Evolutionary conservation across 352 stramenopile genomes (phyloP).

Genomic region (Pythium periplocum): DNA sequence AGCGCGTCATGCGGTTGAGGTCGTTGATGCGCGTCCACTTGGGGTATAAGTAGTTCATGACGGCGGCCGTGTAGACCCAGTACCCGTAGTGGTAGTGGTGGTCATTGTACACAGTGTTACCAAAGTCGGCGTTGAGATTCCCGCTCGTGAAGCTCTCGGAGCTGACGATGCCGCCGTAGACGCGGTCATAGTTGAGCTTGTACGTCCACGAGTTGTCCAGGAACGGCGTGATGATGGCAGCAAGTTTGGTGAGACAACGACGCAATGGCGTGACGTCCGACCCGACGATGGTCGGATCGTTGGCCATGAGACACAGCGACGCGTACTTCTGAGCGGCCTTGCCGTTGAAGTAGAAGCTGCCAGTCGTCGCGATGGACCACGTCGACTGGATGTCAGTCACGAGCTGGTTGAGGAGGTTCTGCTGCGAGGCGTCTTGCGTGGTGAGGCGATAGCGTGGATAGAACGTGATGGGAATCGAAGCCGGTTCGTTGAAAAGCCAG

Average conservation of each 20-base stretch:
- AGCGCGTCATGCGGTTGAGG: slow-evolving; percentile 41
- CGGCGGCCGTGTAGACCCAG: slow-evolving; percentile 56
- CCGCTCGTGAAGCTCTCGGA: slow-evolving; percentile 46
- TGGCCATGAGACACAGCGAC: slow-evolving; percentile 68
- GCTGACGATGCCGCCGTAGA: slow-evolving; percentile 60
- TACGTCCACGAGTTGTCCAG: slow-evolving; percentile 61
- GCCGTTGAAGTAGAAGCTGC: slow-evolving; percentile 75
- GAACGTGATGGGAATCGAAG: slow-evolving; percentile 43
- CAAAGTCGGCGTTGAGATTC: slow-evolving; percentile 61
- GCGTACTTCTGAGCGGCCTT: slow-evolving; percentile 74
- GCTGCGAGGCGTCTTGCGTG: slow-evolving; percentile 22
- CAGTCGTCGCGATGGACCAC: slow-evolving; percentile 42
- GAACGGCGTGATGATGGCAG: slow-evolving; percentile 43
- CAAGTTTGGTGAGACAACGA: slow-evolving; percentile 60
- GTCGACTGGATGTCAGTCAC: slow-evolving; percentile 41
- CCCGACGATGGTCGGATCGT: slow-evolving; percentile 59
- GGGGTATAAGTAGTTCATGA: slow-evolving; percentile 69
- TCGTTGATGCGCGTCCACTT: slow-evolving; percentile 42
- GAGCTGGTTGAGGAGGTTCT: slow-evolving; percentile 41
- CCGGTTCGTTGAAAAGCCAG: slow-evolving; percentile 46
- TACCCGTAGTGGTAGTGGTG: slow-evolving; percentile 79
- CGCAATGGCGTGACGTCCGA: slow-evolving; percentile 44
- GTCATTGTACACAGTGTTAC: slow-evolving; percentile 75
- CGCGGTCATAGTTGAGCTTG: slow-evolving; percentile 53
- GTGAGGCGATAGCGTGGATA: slow-evolving; percentile 48